A percentile compares a stretch with the other conserved stretches of the same genome.
Evolutionary conservation across 345 rosid genomes (phyloP).

Genomic region (Conringia planisiliqua): DNA sequence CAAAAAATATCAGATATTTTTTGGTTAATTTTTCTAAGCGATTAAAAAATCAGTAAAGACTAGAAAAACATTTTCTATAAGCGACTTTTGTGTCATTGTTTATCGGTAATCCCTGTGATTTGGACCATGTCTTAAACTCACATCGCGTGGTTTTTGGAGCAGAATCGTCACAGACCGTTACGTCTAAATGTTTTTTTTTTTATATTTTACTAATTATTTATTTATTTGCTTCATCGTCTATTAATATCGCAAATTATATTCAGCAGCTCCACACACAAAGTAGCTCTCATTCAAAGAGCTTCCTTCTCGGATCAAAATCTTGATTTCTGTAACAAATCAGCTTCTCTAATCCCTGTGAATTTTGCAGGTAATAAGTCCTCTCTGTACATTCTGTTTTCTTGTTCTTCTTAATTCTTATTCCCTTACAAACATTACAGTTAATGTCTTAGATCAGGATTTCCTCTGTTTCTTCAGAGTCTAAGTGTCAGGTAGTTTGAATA

Average conservation of each 20-base stretch:
- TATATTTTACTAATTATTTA: neutral
- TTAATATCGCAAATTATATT: conserved; percentile 20
- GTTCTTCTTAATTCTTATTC: neutral
- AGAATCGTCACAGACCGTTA: neutral
- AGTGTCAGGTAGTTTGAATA: neutral
- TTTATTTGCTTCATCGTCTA: conserved; percentile 7
- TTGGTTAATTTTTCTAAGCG: neutral
- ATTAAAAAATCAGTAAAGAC: neutral
- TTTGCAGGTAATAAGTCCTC: neutral
- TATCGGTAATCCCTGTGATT: conserved; percentile 2
- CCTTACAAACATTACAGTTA: neutral
- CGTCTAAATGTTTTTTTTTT: neutral
- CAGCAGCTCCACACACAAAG: conserved; percentile 25
- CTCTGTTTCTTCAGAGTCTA: neutral
- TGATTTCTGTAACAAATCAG: neutral
- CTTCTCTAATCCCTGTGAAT: conserved; percentile 3
- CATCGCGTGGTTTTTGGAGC: conserved; percentile 15
- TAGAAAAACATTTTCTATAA: neutral
- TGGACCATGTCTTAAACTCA: conserved; percentile 22
- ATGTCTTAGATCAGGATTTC: neutral
- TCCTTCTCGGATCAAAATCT: conserved; percentile 22
- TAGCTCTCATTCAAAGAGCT: conserved; percentile 22
- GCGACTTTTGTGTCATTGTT: neutral
- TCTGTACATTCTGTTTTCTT: neutral
- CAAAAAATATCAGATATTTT: neutral